Evolutionary conservation across 176 grass and related monocot species (phyloP).

Genomic region (Carex kokanica): DNA sequence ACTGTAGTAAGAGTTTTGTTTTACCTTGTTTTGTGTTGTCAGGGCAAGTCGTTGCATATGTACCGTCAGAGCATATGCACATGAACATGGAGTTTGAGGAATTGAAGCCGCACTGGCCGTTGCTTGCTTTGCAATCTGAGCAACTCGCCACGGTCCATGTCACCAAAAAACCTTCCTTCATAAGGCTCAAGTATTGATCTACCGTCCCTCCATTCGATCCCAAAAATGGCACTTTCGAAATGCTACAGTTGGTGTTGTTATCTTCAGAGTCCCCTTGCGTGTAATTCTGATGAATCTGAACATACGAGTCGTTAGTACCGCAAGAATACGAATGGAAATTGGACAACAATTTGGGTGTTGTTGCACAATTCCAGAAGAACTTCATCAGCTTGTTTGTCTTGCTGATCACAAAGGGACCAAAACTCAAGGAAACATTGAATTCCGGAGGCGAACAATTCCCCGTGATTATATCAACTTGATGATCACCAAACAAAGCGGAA

Average conservation of each 20-base stretch:
- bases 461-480: neutral
- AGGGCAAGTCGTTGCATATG: neutral
- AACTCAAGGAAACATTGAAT: constrained; percentile 32
- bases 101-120: constrained; percentile 45
- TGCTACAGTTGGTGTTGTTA: constrained; percentile 19
- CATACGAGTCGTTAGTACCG: neutral
- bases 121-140: constrained; percentile 9
- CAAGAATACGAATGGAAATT: neutral
- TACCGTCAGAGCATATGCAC: constrained; percentile 46
- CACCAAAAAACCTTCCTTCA: constrained; percentile 43
- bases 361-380: constrained; percentile 42
- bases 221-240: constrained; percentile 34
- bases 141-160: constrained; percentile 43
- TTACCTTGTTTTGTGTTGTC: neutral
- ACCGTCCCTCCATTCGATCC: constrained; percentile 1
- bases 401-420: constrained; percentile 29
- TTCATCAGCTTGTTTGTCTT: constrained; percentile 42
- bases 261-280: neutral
- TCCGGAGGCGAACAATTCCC: constrained; percentile 31
- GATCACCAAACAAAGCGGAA: constrained; percentile 36
- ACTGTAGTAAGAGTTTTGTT: neutral
- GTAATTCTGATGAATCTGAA: neutral
- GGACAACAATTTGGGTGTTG: neutral
- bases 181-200: constrained; percentile 22
- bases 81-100: neutral